Percentiles rank a stretch among this genome's conserved stretches.
phyloP scores from a whole-genome alignment of 371 early-diverging fungal species.

The Apophysomyces sp. region DNA sequence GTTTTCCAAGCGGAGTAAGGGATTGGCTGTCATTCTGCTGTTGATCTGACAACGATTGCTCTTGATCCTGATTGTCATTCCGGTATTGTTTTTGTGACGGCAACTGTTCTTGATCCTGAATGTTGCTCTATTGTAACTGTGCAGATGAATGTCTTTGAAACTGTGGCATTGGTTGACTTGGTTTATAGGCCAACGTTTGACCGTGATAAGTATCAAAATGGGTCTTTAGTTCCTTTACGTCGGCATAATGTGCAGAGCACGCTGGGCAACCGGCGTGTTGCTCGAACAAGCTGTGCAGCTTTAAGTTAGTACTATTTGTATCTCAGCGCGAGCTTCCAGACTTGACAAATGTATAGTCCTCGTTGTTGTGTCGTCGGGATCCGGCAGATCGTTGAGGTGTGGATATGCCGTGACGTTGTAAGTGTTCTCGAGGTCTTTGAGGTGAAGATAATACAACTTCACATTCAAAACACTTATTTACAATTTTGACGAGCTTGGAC shows the following conservation, averaged over 20 bases:
- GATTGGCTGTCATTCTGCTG: constrained; percentile 4
- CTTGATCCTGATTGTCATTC: neutral
- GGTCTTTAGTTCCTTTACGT: constrained; percentile 1
- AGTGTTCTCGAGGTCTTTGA: too few species aligned
- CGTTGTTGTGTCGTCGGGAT: constrained; percentile 3
- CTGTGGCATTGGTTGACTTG: neutral
- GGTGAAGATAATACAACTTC: too few species aligned
- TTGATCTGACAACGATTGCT: neutral
- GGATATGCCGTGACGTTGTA: too few species aligned
- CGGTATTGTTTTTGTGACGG: constrained; percentile 1
- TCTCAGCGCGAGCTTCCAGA: too few species aligned
- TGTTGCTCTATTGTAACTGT: constrained; percentile 1
- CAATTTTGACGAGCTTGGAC: too few species aligned
- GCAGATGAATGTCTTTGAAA: too few species aligned
- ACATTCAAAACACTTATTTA: too few species aligned
- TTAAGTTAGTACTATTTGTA: too few species aligned
- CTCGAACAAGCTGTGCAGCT: neutral
- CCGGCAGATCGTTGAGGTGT: too few species aligned
- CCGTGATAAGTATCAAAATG: constrained; percentile 5
- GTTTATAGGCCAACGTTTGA: constrained; percentile 6
- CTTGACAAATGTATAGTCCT: constrained; percentile 5
- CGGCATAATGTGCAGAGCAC: constrained; percentile 5
- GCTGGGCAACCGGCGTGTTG: constrained; percentile 5
- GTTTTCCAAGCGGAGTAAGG: constrained; percentile 2
- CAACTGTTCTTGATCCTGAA: constrained; percentile 6